A percentile compares a stretch with the other conserved stretches of the same genome.
phyloP scores from a whole-genome alignment of 352 stramenopile genomes.

The Phytopythium oedochilum region DNA sequence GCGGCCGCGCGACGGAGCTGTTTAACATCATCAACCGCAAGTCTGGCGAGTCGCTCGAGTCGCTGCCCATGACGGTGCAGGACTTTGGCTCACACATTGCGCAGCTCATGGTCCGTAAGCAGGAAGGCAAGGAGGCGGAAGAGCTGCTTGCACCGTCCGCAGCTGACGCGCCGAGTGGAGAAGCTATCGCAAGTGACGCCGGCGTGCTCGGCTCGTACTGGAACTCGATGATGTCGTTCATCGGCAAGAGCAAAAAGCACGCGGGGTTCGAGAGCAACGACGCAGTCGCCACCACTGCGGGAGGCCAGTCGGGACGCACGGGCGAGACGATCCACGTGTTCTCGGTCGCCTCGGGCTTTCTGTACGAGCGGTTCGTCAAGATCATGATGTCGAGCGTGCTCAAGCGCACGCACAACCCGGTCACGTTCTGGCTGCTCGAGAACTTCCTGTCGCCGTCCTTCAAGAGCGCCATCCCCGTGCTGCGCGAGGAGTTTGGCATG shows the following conservation, averaged over 20 bases:
- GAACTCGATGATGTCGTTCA: slow-evolving; percentile 68
- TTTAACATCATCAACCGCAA: slow-evolving; percentile 70
- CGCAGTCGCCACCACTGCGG: slow-evolving; percentile 5
- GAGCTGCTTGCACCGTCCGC: slow-evolving; percentile 39
- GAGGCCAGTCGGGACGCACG: slow-evolving; percentile 25
- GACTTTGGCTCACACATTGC: slow-evolving; percentile 88
- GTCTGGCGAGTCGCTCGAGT: slow-evolving; percentile 32
- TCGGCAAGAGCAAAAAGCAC: slow-evolving; percentile 34
- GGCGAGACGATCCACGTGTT: slow-evolving; percentile 98
- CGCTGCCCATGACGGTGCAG: slow-evolving; percentile 47
- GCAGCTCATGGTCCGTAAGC: slow-evolving; percentile 91
- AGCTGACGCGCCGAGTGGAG: slow-evolving; percentile 11
- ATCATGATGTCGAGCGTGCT: slow-evolving; percentile 99
- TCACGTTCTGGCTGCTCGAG: slow-evolving; percentile 99
- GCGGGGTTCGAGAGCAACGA: slow-evolving; percentile 10
- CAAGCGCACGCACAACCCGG: slow-evolving; percentile 93
- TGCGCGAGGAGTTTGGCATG: slow-evolving; percentile 94
- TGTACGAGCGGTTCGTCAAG: slow-evolving; percentile 99
- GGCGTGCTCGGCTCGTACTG: slow-evolving; percentile 59
- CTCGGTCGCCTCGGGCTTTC: slow-evolving; percentile 94
- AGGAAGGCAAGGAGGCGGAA: slow-evolving; percentile 83
- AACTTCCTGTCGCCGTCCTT: slow-evolving; percentile 99
- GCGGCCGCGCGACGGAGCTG: slow-evolving; percentile 63
- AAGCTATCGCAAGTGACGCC: slow-evolving; percentile 41
- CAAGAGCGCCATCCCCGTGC: slow-evolving; percentile 91